These are phyloP conservation scores for Populus hybrid DNA, from an alignment of 441 rosid species.

Conservation along the genomic window DNA sequence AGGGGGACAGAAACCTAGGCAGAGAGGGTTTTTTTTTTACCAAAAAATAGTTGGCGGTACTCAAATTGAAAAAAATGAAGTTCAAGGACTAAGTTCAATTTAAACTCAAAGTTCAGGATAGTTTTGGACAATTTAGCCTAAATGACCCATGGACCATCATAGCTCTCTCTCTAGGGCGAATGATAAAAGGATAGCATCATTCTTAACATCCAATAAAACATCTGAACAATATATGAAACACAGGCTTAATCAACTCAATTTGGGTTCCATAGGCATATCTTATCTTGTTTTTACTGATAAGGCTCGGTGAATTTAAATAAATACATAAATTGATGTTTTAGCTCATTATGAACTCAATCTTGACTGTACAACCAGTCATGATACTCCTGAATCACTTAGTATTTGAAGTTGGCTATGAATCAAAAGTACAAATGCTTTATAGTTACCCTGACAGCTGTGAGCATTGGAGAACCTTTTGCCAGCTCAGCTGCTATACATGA, in stretches of 20 bases:
- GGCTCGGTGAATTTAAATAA: too few species aligned
- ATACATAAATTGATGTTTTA: background rate
- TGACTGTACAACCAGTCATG: background rate
- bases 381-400: background rate
- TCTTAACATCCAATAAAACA: background rate
- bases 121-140: background rate
- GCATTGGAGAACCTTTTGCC: constrained; percentile 84
- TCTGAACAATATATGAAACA: background rate
- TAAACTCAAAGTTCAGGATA: background rate
- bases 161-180: background rate
- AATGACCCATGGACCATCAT: background rate
- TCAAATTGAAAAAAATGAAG: background rate
- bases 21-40: background rate
- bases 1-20: background rate
- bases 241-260: background rate
- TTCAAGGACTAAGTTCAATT: too few species aligned
- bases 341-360: background rate
- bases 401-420: background rate
- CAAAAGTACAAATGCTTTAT: constrained; percentile 5
- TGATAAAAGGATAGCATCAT: background rate
- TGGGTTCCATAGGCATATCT: background rate
- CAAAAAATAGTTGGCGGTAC: background rate
- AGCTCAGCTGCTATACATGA: constrained; percentile 96
- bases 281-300: background rate
- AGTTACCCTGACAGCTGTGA: constrained; percentile 77